A percentile compares a stretch with the other conserved stretches of the same genome.
Conservation (phyloP, 441 rosid genomes). For the Mallotus repandus region DNA sequence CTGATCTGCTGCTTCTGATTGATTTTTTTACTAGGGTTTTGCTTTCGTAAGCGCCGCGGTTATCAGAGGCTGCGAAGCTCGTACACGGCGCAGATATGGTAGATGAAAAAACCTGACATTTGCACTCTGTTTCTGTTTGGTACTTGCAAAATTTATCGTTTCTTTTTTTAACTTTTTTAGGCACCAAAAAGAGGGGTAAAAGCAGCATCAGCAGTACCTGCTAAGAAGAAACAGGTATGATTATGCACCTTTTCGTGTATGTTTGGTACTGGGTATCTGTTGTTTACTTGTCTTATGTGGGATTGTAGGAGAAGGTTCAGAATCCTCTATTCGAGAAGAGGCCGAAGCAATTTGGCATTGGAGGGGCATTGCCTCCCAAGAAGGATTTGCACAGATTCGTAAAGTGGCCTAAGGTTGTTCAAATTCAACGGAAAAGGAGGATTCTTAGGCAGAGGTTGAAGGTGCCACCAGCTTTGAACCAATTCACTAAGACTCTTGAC, state of each 20-base stretch:
- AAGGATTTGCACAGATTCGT: conserved; percentile 74
- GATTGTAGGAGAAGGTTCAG: too few relatives aligned
- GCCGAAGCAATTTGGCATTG: conserved; percentile 86
- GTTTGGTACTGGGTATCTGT: too few relatives aligned
- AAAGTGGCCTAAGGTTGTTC: conserved; percentile 81
- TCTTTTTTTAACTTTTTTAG: too few relatives aligned
- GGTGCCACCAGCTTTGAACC: conserved; percentile 89
- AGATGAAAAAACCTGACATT: too few relatives aligned
- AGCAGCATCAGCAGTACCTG: not conserved
- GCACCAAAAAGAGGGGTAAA: conserved; percentile 8
- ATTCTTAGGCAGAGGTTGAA: conserved; percentile 86
- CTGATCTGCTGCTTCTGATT: too few relatives aligned
- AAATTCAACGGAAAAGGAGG: conserved; percentile 84
- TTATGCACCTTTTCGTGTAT: too few relatives aligned
- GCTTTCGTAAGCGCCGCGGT: too few relatives aligned
- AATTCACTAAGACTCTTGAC: conserved; percentile 90
- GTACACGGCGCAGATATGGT: too few relatives aligned
- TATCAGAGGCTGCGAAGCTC: too few relatives aligned
- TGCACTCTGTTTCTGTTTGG: too few relatives aligned
- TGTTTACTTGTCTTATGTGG: not conserved
- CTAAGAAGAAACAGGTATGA: conserved; percentile 8
- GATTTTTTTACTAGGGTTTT: too few relatives aligned
- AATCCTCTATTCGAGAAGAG: conserved; percentile 58
- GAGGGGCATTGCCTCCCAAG: conserved; percentile 87
- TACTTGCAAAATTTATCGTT: too few relatives aligned